Evolutionary conservation across 805 yeast species (phyloP).

Genomic region (Vanderwaltozyma tropicalis): DNA sequence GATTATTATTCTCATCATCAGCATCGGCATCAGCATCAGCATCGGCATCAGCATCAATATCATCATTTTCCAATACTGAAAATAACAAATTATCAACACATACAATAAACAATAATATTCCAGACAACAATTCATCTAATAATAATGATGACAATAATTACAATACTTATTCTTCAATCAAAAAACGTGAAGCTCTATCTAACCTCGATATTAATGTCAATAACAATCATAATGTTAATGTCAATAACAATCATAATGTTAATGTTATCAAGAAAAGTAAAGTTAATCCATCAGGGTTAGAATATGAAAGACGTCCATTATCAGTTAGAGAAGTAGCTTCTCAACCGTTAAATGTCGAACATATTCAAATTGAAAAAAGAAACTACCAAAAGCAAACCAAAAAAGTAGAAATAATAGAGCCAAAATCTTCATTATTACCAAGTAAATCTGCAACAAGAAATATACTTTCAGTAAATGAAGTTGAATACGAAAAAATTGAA

Average conservation of each 20-base stretch:
- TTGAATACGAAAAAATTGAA: slow-evolving; percentile 63
- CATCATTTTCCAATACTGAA: not conserved
- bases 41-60: not conserved
- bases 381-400: not conserved
- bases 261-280: not conserved
- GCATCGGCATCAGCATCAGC: not conserved
- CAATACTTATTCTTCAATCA: not conserved
- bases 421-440: slow-evolving; percentile 5
- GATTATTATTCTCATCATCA: slow-evolving; percentile 1
- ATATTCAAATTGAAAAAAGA: not conserved
- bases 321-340: too few relatives aligned
- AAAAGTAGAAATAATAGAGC: slow-evolving; percentile 14
- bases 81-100: not conserved
- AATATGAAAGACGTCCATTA: not conserved
- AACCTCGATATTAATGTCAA: slow-evolving; percentile 17
- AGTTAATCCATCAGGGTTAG: not conserved
- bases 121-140: too few relatives aligned
- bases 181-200: slow-evolving; percentile 22
- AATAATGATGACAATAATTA: not conserved
- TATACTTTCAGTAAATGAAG: slow-evolving; percentile 41
- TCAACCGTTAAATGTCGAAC: not conserved
- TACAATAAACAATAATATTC: too few relatives aligned
- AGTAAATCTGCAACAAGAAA: slow-evolving; percentile 6
- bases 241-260: not conserved
- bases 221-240: not conserved